A percentile compares a stretch with the other conserved stretches of the same genome.
Conservation (phyloP, 306 rosid species). For the Cyamopsis tetragonoloba region DNA sequence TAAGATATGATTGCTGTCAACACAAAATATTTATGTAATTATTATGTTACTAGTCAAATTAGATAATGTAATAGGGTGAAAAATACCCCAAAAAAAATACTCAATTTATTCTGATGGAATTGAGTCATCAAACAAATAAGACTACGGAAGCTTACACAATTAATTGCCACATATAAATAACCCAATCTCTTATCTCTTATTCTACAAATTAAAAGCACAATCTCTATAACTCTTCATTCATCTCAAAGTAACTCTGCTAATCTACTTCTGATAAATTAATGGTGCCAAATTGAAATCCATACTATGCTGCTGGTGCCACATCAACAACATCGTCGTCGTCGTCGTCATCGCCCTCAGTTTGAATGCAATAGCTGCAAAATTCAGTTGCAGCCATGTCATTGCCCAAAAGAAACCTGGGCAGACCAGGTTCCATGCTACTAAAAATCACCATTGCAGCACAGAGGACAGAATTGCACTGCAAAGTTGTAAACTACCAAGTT, state of each 20-base stretch:
- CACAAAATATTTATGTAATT: not conserved
- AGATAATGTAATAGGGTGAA: too few relatives aligned
- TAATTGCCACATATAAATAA: not conserved
- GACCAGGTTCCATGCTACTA: slow-evolving; percentile 11
- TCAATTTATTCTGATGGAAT: too few relatives aligned
- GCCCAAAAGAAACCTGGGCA: not conserved
- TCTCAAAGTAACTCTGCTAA: not conserved
- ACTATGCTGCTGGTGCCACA: slow-evolving; percentile 53
- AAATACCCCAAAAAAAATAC: too few relatives aligned
- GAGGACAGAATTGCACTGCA: not conserved
- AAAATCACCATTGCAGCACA: slow-evolving; percentile 28
- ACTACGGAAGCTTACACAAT: not conserved
- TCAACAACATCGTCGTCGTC: slow-evolving; percentile 31
- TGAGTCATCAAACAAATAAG: not conserved
- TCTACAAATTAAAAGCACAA: not conserved
- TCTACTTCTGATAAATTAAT: not conserved
- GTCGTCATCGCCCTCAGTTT: slow-evolving; percentile 31
- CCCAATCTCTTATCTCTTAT: slow-evolving; percentile 10
- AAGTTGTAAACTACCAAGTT: not conserved
- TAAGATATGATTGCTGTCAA: not conserved
- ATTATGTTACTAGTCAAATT: too few relatives aligned
- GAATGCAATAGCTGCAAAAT: not conserved
- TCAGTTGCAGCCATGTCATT: not conserved
- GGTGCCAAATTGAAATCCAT: not conserved
- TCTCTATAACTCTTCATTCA: not conserved